Percentiles rank a stretch among this genome's conserved stretches.
phyloP scores from a whole-genome alignment of 768 basidiomycete species.

The Sistotremastrum niveocremeum region DNA sequence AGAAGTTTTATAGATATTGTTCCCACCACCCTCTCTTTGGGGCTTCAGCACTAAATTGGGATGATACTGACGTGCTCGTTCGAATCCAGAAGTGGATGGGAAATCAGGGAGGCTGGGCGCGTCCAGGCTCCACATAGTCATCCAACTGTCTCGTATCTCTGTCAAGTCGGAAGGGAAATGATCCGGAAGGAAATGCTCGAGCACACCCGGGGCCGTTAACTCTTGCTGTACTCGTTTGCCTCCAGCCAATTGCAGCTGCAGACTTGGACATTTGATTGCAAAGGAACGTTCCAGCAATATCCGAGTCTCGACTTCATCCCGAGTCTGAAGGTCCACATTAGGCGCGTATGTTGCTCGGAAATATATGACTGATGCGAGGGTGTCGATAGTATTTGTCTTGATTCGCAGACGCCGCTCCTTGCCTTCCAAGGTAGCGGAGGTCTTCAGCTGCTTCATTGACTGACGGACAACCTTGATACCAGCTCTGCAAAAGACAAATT shows the following conservation, averaged over 20 bases:
- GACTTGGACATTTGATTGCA: conserved; percentile 88
- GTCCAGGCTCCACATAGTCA: conserved; percentile 77
- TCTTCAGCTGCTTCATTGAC: conserved; percentile 56
- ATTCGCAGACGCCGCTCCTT: too few relatives aligned
- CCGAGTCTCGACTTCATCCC: conserved; percentile 56
- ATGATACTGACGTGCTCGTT: conserved; percentile 34
- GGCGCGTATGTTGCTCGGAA: conserved; percentile 86
- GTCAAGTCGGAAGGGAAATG: conserved; percentile 29
- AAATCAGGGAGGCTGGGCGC: background rate
- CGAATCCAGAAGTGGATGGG: conserved; percentile 30
- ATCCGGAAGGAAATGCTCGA: conserved; percentile 57
- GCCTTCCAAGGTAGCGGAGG: conserved; percentile 39
- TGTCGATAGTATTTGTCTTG: conserved; percentile 6
- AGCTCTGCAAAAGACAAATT: conserved; percentile 34
- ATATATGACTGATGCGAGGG: conserved; percentile 43
- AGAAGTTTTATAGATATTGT: conserved; percentile 80
- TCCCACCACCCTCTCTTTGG: conserved; percentile 96
- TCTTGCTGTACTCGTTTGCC: conserved; percentile 93
- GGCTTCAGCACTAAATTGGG: conserved; percentile 78
- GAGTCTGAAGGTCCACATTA: conserved; percentile 50
- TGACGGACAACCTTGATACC: conserved; percentile 61
- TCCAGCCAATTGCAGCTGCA: conserved; percentile 88
- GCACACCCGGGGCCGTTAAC: conserved; percentile 53
- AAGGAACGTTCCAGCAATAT: conserved; percentile 64
- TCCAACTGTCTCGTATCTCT: conserved; percentile 62